Percentiles rank a stretch among this genome's conserved stretches.
phyloP scores from a whole-genome alignment of 306 rosid genomes.

The Oxytropis ochrocephala region DNA sequence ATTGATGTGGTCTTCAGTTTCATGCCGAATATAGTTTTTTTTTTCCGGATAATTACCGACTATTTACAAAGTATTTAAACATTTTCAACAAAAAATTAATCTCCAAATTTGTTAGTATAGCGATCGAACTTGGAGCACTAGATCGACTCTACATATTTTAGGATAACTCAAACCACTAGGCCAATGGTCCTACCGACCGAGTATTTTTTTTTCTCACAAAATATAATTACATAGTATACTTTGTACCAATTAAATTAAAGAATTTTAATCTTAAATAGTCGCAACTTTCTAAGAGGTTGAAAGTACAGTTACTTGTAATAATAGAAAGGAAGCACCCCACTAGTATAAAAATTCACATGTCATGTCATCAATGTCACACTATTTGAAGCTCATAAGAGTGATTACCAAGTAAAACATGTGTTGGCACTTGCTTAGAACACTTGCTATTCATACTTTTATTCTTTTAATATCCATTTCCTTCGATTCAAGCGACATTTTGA shows the following conservation, averaged over 20 bases:
- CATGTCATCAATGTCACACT: conserved; percentile 11
- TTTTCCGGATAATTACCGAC: no score
- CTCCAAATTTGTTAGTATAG: no score
- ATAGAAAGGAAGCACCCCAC: not conserved
- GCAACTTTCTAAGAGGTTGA: conserved; percentile 19
- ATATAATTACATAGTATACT: no score
- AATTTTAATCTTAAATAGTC: not conserved
- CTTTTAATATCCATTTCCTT: conserved; percentile 41
- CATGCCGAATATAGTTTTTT: not conserved
- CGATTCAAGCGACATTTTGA: conserved; percentile 26
- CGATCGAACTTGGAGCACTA: no score
- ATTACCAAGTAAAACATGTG: conserved; percentile 7
- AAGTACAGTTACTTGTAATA: conserved; percentile 13
- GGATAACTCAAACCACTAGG: no score
- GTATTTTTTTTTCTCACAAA: no score
- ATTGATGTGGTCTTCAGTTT: conserved; percentile 2
- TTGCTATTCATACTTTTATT: not conserved
- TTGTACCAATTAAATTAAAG: not conserved
- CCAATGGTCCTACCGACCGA: no score
- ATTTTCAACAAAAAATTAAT: no score
- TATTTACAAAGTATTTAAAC: no score
- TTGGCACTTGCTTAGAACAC: conserved; percentile 9
- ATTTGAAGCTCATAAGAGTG: conserved; percentile 19
- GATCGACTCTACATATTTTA: no score
- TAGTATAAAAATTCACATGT: conserved; percentile 19